A percentile compares a stretch with the other conserved stretches of the same genome.
Evolutionary conservation across 75 land plant species (phyloP).

Genomic region (Pseudotsuga menziesii): DNA sequence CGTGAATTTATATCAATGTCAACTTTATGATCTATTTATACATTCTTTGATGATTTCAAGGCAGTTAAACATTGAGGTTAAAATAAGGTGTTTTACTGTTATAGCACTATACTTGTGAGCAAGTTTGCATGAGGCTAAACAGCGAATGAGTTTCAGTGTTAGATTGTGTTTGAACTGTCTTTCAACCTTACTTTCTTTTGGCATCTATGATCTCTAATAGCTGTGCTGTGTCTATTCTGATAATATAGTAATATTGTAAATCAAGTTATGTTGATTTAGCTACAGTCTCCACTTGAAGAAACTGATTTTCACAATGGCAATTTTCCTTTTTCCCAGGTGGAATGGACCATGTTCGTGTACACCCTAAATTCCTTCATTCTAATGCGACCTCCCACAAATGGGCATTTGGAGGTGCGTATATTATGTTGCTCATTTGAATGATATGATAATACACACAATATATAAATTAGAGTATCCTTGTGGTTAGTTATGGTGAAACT

Average conservation of each 20-base stretch:
- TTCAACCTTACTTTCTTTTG: conserved; percentile 4
- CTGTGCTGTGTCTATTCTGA: background rate
- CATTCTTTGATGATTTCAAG: background rate
- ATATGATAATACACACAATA: background rate
- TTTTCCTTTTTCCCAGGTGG: conserved; percentile 35
- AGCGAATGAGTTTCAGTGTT: background rate
- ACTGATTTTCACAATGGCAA: background rate
- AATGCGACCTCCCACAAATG: conserved; percentile 98
- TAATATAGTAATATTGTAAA: background rate
- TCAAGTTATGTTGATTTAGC: background rate
- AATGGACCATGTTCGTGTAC: conserved; percentile 93
- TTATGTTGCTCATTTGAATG: background rate
- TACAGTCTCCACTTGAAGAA: background rate
- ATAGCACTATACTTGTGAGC: background rate
- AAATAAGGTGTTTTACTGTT: background rate
- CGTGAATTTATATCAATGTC: background rate
- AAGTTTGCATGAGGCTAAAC: conserved; percentile 1
- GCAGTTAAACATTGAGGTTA: background rate
- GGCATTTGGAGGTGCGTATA: conserved; percentile 91
- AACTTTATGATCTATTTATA: background rate
- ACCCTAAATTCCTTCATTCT: conserved; percentile 96
- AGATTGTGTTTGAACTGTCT: background rate
- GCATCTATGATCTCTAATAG: conserved; percentile 6
- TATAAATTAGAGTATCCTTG: background rate
- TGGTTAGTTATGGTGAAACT: background rate